These are phyloP conservation scores for Pseudocercospora fuligena DNA, from an alignment of 2,329 filamentous ascomycete genomes.

Conservation along the genomic window DNA sequence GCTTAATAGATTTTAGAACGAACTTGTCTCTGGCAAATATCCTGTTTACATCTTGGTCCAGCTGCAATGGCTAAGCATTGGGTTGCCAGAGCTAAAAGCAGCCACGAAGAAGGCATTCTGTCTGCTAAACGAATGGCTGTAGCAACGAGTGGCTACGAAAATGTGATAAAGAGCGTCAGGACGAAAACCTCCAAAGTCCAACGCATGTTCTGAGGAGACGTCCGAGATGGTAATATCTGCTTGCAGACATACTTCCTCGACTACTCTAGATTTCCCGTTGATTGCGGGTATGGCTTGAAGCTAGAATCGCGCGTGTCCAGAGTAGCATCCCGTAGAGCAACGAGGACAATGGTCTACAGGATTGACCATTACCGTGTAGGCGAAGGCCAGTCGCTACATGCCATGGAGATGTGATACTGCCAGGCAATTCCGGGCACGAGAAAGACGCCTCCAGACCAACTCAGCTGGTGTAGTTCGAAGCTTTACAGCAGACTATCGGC, in stretches of 20 bases:
- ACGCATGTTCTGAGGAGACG: not conserved
- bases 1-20: not conserved
- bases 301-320: too few relatives aligned
- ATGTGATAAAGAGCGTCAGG: not conserved
- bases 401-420: too few relatives aligned
- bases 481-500: not conserved
- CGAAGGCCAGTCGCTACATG: too few relatives aligned
- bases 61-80: not conserved
- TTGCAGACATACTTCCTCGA: too few relatives aligned
- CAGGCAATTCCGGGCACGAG: too few relatives aligned
- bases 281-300: too few relatives aligned
- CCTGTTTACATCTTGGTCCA: not conserved
- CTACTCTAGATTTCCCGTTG: too few relatives aligned
- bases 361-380: too few relatives aligned
- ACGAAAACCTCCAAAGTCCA: not conserved
- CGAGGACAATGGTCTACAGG: too few relatives aligned
- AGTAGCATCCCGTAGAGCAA: too few relatives aligned
- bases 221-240: too few relatives aligned
- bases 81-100: not conserved
- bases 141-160: not conserved
- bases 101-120: not conserved
- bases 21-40: not conserved
- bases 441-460: not conserved
- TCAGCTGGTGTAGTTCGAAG: not conserved
- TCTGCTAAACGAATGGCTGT: not conserved